A percentile compares a stretch with the other conserved stretches of the same genome.
Conservation (phyloP, 371 early-diverging fungal genomes). For the Mucor lusitanicus region DNA sequence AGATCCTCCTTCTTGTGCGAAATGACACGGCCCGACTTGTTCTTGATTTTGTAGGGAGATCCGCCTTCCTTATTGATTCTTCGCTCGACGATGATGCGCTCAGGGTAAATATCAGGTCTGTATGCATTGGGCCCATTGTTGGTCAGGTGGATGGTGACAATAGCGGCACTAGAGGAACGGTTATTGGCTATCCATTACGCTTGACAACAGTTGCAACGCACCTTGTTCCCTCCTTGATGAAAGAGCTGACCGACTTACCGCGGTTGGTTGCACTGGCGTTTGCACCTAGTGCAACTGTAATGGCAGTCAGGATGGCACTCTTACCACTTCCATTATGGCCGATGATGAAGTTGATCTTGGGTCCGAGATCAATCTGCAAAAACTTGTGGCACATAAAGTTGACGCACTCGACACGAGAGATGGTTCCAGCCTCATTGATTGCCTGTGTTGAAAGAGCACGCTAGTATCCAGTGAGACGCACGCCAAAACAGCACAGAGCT, state of each 20-base stretch:
- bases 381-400: slow-evolving; percentile 96
- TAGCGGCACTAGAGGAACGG: slow-evolving; percentile 47
- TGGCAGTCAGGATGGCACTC: slow-evolving; percentile 91
- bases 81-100: slow-evolving; percentile 81
- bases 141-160: slow-evolving; percentile 73
- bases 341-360: slow-evolving; percentile 93
- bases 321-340: slow-evolving; percentile 98
- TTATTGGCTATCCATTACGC: background rate
- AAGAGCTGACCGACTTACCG: slow-evolving; percentile 71
- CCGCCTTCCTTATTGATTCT: slow-evolving; percentile 70
- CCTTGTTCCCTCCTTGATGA: slow-evolving; percentile 85
- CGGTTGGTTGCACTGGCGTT: slow-evolving; percentile 88
- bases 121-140: slow-evolving; percentile 87
- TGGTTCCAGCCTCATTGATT: slow-evolving; percentile 67
- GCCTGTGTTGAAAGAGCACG: background rate
- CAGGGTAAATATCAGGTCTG: slow-evolving; percentile 79
- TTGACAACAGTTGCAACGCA: slow-evolving; percentile 26
- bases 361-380: slow-evolving; percentile 76
- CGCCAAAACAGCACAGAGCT: background rate
- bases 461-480: background rate
- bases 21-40: slow-evolving; percentile 58
- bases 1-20: slow-evolving; percentile 84
- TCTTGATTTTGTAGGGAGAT: slow-evolving; percentile 77
- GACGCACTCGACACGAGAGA: slow-evolving; percentile 78
- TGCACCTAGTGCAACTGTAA: slow-evolving; percentile 90